These are phyloP conservation scores for Henningerozyma blattae DNA, from an alignment of 805 yeast species.

Conservation along the genomic window DNA sequence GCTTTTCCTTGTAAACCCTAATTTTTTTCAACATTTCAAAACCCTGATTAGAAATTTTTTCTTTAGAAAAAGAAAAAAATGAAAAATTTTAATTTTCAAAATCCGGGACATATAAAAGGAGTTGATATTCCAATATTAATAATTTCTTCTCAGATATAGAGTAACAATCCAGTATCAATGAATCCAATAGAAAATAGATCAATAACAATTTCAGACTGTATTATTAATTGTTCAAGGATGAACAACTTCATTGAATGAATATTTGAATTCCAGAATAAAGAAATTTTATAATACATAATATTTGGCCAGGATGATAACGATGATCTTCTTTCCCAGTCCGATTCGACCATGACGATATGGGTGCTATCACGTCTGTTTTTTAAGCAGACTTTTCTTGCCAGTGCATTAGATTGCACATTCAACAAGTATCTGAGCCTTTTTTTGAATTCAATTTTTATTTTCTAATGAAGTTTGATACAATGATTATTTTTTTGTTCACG, in stretches of 20 bases:
- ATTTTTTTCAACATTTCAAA: too few relatives aligned
- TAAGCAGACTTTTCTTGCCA: slow-evolving; percentile 71
- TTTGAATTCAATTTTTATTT: not conserved
- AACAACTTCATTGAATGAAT: slow-evolving; percentile 8
- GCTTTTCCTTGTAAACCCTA: too few relatives aligned
- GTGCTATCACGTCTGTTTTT: slow-evolving; percentile 24
- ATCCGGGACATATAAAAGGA: too few relatives aligned
- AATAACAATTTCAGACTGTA: too few relatives aligned
- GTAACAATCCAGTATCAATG: too few relatives aligned
- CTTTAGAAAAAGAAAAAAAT: too few relatives aligned
- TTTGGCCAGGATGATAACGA: slow-evolving; percentile 34
- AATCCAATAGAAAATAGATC: too few relatives aligned
- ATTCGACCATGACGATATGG: slow-evolving; percentile 89
- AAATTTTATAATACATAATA: slow-evolving; percentile 1
- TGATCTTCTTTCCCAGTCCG: slow-evolving; percentile 88
- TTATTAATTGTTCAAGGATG: slow-evolving; percentile 13
- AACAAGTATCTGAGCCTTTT: slow-evolving; percentile 23
- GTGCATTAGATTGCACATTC: slow-evolving; percentile 33
- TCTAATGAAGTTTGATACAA: not conserved
- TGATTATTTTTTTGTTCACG: slow-evolving; percentile 18
- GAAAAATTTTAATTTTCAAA: too few relatives aligned
- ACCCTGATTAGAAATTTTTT: too few relatives aligned
- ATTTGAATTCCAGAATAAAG: slow-evolving; percentile 1
- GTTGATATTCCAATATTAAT: too few relatives aligned
- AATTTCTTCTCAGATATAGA: too few relatives aligned